Evolutionary conservation across 176 grass and related monocot genomes (phyloP).

Genomic region (Urochloa ruziziensis): DNA sequence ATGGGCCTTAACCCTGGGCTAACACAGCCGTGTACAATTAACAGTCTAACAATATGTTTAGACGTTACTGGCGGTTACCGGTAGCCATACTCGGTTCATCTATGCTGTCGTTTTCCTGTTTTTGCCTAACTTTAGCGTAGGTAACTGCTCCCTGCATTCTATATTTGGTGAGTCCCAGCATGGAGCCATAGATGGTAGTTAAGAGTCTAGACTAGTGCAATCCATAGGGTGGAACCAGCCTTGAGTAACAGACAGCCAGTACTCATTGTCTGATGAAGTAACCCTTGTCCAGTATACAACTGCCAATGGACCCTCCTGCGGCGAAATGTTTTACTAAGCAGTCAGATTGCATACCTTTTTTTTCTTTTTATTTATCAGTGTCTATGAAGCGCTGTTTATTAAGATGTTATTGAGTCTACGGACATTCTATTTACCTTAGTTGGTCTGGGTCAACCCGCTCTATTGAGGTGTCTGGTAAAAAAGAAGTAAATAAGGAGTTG

Average conservation of each 20-base stretch:
- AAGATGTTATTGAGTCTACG: neutral
- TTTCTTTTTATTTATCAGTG: neutral
- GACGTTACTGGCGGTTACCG: neutral
- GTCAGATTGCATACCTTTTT: neutral
- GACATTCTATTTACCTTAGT: neutral
- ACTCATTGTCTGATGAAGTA: neutral
- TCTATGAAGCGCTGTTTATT: neutral
- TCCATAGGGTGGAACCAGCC: neutral
- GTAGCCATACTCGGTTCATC: neutral
- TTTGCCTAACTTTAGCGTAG: neutral
- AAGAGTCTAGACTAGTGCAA: neutral
- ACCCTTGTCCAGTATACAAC: neutral
- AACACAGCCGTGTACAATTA: no score
- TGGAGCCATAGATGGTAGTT: neutral
- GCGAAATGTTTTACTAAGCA: neutral
- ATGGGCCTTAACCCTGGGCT: no score
- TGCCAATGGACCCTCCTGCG: neutral
- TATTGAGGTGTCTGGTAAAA: neutral
- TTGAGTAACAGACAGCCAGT: neutral
- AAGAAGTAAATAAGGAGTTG: no score
- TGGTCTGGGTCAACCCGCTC: neutral
- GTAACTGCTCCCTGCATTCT: neutral
- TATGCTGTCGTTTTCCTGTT: neutral
- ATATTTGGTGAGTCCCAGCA: neutral
- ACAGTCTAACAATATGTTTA: no score